phyloP scores from a whole-genome alignment of 768 basidiomycete genomes.

The Podaxis sp. region DNA sequence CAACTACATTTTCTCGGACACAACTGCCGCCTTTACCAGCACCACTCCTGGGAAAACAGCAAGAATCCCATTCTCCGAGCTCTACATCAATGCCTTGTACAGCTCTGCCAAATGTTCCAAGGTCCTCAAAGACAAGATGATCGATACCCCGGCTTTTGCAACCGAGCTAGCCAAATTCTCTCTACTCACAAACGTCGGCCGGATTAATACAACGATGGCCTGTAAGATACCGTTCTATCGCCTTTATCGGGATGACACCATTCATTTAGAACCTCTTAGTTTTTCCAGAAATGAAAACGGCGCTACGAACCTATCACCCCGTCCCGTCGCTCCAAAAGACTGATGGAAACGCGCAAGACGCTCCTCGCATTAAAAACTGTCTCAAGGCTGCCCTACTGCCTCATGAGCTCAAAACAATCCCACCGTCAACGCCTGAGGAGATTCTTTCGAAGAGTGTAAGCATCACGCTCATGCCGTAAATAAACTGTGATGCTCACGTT shows the following conservation, averaged over 20 bases:
- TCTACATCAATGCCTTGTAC: constrained; percentile 81
- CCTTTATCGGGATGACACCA: constrained; percentile 22
- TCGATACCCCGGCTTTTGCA: constrained; percentile 75
- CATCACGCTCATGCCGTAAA: constrained; percentile 14
- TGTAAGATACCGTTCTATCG: constrained; percentile 45
- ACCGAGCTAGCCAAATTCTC: constrained; percentile 82
- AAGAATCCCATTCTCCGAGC: constrained; percentile 74
- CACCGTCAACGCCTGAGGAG: constrained; percentile 75
- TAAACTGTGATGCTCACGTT: constrained; percentile 17
- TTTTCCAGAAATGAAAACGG: constrained; percentile 93
- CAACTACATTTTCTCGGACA: constrained; percentile 73
- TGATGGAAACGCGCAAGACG: constrained; percentile 85
- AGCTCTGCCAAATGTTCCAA: constrained; percentile 85
- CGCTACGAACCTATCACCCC: constrained; percentile 85
- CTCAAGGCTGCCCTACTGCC: constrained; percentile 79
- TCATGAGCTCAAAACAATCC: constrained; percentile 61
- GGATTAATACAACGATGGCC: constrained; percentile 92
- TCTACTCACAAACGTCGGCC: constrained; percentile 83
- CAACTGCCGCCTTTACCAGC: constrained; percentile 67
- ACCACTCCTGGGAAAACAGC: constrained; percentile 48
- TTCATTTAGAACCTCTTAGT: constrained; percentile 46
- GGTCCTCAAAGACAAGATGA: constrained; percentile 85
- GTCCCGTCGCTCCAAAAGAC: constrained; percentile 90
- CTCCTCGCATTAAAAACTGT: constrained; percentile 89
- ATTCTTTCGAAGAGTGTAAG: constrained; percentile 68